Evolutionary conservation across 1,139 yeast species (phyloP), one percentile per base, ranked within the genome.

Genomic region (Hemisphaericaspora xylofermentans): DNA sequence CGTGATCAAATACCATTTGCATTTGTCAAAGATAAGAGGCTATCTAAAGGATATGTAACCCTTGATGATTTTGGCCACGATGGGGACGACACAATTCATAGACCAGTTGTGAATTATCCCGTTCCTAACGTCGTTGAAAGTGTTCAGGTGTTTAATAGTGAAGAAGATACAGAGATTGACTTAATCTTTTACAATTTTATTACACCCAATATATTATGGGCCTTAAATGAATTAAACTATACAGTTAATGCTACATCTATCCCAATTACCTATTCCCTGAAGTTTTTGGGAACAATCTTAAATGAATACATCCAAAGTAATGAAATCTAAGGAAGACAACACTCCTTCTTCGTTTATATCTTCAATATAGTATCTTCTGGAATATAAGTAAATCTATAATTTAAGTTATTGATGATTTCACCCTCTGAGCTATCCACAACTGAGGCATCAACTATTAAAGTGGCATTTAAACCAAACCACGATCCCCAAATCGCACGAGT

Each of bases 21-120:
- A 14, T 5, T n/a, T 12, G 28, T n/a, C 10, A 24, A 33, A n/a
- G 7, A 18, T 5, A 56, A 56, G 36, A 58, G 56, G 37, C 54
- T 67, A 24, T 40, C 67, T 1, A 73, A 76, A 41, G 98, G 98
- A 0, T 86, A 86, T 53, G 82, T 81, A 0, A 89, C 98, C 0
- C 57, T 65, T 38, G 98, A 93, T 58, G 98, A 89, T 54, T 74
- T 76, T 52, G 98, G 97, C 0, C 61, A 68, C 46, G 80, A 80
- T 48, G 98, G 98, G 13, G 98, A 93, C 57, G 98, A 93, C 56
- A 88, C 96, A 0, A 67, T 75, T 1, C 98, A 93, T 61, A 71
- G 68, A 42, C 76, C 85, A 1, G 76, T 84, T 42, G 68, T 70
- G 0, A 68, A 74, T 44, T 83, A 73, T 55, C 76, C 75, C 4